phyloP scores from a whole-genome alignment of 305 asterid species.

The Nicotiana rustica region DNA sequence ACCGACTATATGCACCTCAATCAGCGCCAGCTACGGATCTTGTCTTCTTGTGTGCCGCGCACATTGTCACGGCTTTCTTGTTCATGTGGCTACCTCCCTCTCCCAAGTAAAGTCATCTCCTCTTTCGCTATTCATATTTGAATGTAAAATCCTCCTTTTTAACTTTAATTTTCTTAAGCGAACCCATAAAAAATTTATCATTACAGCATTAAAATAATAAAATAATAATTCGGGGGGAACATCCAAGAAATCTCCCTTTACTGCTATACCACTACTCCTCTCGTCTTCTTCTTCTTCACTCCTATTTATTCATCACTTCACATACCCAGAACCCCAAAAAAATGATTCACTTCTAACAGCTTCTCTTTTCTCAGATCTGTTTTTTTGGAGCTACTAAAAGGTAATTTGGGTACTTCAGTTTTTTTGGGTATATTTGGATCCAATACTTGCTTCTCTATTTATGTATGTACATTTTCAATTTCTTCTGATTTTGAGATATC shows the following conservation, averaged over 20 bases:
- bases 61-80: not conserved
- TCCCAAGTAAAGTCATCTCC: not conserved
- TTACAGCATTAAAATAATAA: not conserved
- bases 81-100: not conserved
- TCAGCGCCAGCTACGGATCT: not conserved
- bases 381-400: slow-evolving; percentile 11
- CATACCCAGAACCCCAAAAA: not conserved
- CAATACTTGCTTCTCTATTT: not conserved
- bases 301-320: slow-evolving; percentile 15
- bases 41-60: not conserved
- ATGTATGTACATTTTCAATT: not conserved
- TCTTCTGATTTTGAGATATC: not conserved
- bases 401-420: not conserved
- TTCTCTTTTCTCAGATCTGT: slow-evolving; percentile 26
- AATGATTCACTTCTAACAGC: slow-evolving; percentile 10
- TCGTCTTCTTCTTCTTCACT: not conserved
- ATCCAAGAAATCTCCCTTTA: slow-evolving; percentile 13
- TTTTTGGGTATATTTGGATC: not conserved
- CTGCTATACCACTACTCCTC: slow-evolving; percentile 24
- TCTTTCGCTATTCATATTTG: not conserved
- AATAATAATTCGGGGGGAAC: not conserved
- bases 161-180: not conserved
- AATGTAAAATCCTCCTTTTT: not conserved
- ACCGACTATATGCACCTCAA: not conserved
- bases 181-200: not conserved